These are phyloP conservation scores for Madurella mycetomatis DNA, from an alignment of 2,329 filamentous ascomycete genomes.

Conservation along the genomic window DNA sequence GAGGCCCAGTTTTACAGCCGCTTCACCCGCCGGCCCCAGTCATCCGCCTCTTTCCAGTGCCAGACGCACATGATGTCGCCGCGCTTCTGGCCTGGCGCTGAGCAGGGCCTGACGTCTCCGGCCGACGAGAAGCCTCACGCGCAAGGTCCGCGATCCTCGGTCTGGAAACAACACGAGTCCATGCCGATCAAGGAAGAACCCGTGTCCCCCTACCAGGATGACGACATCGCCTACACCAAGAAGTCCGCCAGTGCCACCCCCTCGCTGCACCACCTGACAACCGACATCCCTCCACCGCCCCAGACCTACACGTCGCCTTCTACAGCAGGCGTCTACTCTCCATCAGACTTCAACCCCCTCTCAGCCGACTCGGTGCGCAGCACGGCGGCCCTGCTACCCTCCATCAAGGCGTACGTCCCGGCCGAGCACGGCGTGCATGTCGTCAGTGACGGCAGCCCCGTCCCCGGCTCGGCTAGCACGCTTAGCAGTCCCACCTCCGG, in stretches of 20 bases:
- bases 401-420: conserved; percentile 28
- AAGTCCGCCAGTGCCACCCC: conserved; percentile 12
- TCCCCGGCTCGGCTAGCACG: conserved; percentile 1
- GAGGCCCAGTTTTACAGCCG: conserved; percentile 26
- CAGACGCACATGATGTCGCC: conserved; percentile 42
- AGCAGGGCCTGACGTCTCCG: conserved; percentile 23
- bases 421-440: conserved; percentile 27
- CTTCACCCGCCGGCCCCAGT: conserved; percentile 34
- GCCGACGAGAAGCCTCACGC: conserved; percentile 18
- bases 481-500: conserved; percentile 17
- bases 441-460: neutral
- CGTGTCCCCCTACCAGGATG: conserved; percentile 12
- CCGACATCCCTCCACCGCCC: conserved; percentile 23
- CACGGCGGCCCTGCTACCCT: conserved; percentile 33
- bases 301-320: conserved; percentile 26
- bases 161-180: conserved; percentile 22
- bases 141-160: conserved; percentile 16
- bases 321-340: conserved; percentile 23
- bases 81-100: conserved; percentile 33
- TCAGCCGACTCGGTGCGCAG: conserved; percentile 31
- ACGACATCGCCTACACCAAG: conserved; percentile 7
- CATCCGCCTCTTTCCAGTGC: conserved; percentile 49
- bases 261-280: conserved; percentile 25
- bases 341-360: conserved; percentile 28
- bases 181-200: conserved; percentile 7